A percentile compares a stretch with the other conserved stretches of the same genome.
These are phyloP conservation scores for Backusella westeae DNA, from an alignment of 192 early-diverging fungal species.

Conservation along the genomic window DNA sequence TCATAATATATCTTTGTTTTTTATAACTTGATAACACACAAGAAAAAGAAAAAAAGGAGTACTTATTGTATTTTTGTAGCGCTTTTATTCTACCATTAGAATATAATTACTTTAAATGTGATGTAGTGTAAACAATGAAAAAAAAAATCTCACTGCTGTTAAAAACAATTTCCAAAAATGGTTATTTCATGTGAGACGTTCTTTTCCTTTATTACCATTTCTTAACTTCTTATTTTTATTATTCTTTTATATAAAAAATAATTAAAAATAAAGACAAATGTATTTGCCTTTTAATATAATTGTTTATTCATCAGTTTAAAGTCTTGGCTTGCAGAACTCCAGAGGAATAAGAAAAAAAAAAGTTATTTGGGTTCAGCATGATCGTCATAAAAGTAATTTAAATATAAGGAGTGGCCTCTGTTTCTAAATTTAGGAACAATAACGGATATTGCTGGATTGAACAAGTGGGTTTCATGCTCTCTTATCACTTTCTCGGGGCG, in stretches of 20 bases:
- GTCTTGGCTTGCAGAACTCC: neutral
- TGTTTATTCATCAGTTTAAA: neutral
- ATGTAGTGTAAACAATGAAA: conserved; percentile 7
- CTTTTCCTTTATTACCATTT: neutral
- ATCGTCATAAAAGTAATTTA: neutral
- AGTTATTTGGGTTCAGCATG: neutral
- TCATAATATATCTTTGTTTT: neutral
- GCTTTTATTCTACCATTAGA: neutral
- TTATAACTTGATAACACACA: neutral
- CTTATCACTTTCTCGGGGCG: neutral
- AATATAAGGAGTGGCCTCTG: neutral
- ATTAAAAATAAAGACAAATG: neutral
- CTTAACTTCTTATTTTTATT: neutral
- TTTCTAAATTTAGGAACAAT: neutral
- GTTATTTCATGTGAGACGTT: neutral
- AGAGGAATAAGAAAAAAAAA: neutral
- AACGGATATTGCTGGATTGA: neutral
- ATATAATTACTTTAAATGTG: conserved; percentile 3
- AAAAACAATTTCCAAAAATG: conserved; percentile 1
- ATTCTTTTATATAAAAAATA: neutral
- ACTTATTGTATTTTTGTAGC: neutral
- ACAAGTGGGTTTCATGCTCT: neutral
- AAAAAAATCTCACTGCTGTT: neutral
- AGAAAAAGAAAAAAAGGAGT: neutral
- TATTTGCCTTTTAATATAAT: neutral